Evolutionary conservation across 164 flowering plant species (phyloP), one percentile per base, ranked within the genome.

Genomic region (Nymphaea thermarum): DNA sequence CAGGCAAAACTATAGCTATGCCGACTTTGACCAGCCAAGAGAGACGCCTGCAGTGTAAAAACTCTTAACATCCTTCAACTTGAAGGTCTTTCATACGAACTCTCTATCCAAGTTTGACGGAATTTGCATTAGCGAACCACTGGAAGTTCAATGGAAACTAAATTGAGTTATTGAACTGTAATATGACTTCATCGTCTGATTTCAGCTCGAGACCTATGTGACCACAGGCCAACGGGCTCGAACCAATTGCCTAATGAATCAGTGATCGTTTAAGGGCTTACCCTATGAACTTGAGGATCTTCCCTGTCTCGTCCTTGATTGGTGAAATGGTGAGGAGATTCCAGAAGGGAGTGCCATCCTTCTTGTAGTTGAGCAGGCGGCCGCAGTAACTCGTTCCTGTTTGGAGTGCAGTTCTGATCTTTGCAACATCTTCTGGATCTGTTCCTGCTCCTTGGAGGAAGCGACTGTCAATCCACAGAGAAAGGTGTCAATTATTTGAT

Each of bases 291-390:
- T 94, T 94, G 77, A 94, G 93, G 51, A 89, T 71, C 43, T 83
- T 88, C 2, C 98, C 98, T 3, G 65, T 68, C 44, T 91, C 98
- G 63, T 89, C 98, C 76, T 94, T 94, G 81, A 94, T 94, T 25
- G 98, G 98, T 15, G 98, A n/a, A 72, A 94, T 85, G 1, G 98
- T 94, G 47, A 94, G 89, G 64, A 94, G 90, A 72, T 94, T 94
- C 98, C 98, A 94, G 67, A 94, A 94, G 0, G 97, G 82, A 0
- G 92, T 85, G 61, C 97, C 96, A 65, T 94, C 98, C 77, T 94
- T 94, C 89, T 94, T 94, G 77, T 91, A 94, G 66, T 94, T 94
- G 77, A 94, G 76, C 78, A 94, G 53, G 68, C 98, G 78, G 18
- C 97, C 98, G 75, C 98, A 91, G 71, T 88, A 94, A 64, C 72